Conservation (phyloP, 768 basidiomycete species). For the Rhodotorula babjevae region DNA sequence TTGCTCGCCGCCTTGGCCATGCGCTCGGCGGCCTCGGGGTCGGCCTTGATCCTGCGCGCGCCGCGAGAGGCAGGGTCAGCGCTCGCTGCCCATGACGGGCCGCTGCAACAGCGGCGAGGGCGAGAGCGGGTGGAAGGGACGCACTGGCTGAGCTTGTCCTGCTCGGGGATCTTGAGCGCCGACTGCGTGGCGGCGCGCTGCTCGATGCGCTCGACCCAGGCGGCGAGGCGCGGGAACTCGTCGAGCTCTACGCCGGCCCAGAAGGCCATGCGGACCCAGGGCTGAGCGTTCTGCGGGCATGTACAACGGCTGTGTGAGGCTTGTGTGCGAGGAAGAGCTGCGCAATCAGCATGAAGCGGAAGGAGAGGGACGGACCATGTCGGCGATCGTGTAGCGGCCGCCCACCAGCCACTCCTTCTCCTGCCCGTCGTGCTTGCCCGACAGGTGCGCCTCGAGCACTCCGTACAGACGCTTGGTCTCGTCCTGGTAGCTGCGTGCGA, state of each 20-base stretch:
- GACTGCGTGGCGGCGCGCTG: conserved; percentile 17
- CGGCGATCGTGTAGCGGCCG: conserved; percentile 38
- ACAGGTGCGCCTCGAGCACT: conserved; percentile 34
- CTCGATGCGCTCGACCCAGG: conserved; percentile 36
- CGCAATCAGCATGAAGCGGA: no score
- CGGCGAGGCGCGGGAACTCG: conserved; percentile 20
- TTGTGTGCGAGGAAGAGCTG: not conserved
- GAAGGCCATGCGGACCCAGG: not conserved
- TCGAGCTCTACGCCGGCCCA: conserved; percentile 29
- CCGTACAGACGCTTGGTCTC: conserved; percentile 38
- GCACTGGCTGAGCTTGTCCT: conserved; percentile 12
- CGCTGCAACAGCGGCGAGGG: not conserved
- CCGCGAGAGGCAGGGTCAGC: no score
- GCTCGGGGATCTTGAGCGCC: conserved; percentile 32
- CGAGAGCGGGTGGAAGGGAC: not conserved
- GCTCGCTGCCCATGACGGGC: no score
- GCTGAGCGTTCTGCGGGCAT: not conserved
- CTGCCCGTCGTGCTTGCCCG: conserved; percentile 25
- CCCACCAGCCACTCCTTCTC: conserved; percentile 38
- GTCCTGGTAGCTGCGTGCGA: conserved; percentile 23
- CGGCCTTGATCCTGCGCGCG: not conserved
- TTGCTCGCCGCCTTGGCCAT: not conserved
- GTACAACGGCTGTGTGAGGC: no score
- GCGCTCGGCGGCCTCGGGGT: not conserved
- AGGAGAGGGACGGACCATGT: conserved; percentile 1